These are phyloP conservation scores for Colletotrichum orbiculare DNA, from an alignment of 2,329 filamentous ascomycete genomes.

Conservation along the genomic window DNA sequence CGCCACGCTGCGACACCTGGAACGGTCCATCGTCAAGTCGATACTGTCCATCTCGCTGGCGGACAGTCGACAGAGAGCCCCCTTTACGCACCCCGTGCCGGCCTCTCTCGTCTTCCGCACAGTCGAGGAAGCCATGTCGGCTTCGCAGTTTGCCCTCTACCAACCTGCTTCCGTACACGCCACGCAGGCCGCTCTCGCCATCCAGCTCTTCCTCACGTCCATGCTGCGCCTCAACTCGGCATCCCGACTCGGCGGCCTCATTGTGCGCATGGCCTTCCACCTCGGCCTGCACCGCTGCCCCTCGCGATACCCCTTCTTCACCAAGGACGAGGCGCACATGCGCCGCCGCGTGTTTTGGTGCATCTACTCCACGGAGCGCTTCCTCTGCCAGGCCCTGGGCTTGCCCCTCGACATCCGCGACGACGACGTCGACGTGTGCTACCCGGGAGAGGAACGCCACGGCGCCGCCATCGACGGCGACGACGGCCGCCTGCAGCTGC, in stretches of 20 bases:
- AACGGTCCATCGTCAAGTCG: conserved; percentile 58
- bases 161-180: conserved; percentile 58
- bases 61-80: conserved; percentile 57
- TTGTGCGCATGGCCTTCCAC: conserved; percentile 66
- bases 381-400: conserved; percentile 66
- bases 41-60: conserved; percentile 65
- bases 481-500: conserved; percentile 47
- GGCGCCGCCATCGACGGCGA: conserved; percentile 33
- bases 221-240: conserved; percentile 68
- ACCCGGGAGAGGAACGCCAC: conserved; percentile 60
- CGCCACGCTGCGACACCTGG: conserved; percentile 44
- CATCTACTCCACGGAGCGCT: conserved; percentile 65
- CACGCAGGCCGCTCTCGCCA: conserved; percentile 62
- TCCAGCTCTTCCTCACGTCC: conserved; percentile 65
- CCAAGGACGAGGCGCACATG: conserved; percentile 55
- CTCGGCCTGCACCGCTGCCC: conserved; percentile 70
- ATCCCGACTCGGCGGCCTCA: conserved; percentile 64
- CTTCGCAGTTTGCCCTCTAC: conserved; percentile 57
- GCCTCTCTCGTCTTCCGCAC: conserved; percentile 57
- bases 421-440: conserved; percentile 69
- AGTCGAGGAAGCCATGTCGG: conserved; percentile 61
- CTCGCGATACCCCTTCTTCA: conserved; percentile 62
- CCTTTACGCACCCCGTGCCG: conserved; percentile 48
- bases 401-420: conserved; percentile 66
- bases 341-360: conserved; percentile 67